phyloP scores from a whole-genome alignment of 306 rosid species.

The Trifolium fragiferum region DNA sequence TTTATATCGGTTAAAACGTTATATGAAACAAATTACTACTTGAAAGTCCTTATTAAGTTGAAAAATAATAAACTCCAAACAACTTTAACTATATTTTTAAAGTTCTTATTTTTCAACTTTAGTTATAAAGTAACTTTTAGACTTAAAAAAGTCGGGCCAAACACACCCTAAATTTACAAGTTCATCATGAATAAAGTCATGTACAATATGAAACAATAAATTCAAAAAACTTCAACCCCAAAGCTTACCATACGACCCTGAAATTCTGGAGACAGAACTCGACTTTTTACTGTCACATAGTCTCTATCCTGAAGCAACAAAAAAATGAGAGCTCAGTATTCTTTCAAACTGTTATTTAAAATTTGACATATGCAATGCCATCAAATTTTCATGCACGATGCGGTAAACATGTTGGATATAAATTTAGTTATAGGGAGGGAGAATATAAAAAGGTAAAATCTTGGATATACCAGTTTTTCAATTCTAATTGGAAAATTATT shows the following conservation, averaged over 20 bases:
- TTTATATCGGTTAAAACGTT: no score
- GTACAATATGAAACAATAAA: constrained; percentile 18
- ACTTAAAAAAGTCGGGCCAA: constrained; percentile 58
- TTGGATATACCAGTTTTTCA: no score
- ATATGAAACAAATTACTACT: no score
- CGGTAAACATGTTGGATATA: constrained; percentile 26
- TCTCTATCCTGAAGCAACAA: constrained; percentile 74
- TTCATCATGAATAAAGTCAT: constrained; percentile 18
- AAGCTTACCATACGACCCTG: constrained; percentile 97
- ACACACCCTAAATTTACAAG: constrained; percentile 31
- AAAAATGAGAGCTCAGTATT: constrained; percentile 39
- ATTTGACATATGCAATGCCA: constrained; percentile 5
- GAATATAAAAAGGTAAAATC: neutral
- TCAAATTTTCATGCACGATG: constrained; percentile 15
- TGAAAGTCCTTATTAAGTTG: no score
- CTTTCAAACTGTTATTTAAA: constrained; percentile 22
- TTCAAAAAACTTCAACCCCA: constrained; percentile 30
- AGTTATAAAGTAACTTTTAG: constrained; percentile 71
- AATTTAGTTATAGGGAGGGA: neutral
- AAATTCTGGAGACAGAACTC: constrained; percentile 86
- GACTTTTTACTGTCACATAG: constrained; percentile 76
- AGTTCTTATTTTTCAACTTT: constrained; percentile 47
- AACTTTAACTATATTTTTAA: no score
- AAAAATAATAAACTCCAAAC: no score
- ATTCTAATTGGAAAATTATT: no score